Evolutionary conservation across 768 basidiomycete genomes (phyloP).

Genomic region (Chalciporus piperatus): DNA sequence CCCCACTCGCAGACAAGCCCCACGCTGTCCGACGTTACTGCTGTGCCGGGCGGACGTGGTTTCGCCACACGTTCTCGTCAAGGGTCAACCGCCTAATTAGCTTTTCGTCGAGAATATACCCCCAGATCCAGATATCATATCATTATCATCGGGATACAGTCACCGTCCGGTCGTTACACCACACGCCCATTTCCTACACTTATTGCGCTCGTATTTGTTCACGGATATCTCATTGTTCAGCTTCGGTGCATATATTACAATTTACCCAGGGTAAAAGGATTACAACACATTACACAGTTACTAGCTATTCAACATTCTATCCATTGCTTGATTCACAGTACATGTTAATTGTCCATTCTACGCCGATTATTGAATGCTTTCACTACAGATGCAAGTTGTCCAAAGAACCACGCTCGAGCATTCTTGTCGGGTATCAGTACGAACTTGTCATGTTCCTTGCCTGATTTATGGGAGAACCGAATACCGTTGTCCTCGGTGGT

Average conservation of each 20-base stretch:
- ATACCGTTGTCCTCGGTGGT: slow-evolving; percentile 91
- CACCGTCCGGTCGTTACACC: slow-evolving; percentile 14
- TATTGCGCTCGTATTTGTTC: slow-evolving; percentile 27
- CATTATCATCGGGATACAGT: slow-evolving; percentile 18
- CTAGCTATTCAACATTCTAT: slow-evolving; percentile 17
- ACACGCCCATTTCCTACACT: slow-evolving; percentile 17
- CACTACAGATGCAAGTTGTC: slow-evolving; percentile 70
- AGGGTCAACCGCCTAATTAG: slow-evolving; percentile 11
- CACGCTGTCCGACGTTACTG: slow-evolving; percentile 41
- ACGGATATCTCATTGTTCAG: slow-evolving; percentile 17
- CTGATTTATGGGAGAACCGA: slow-evolving; percentile 77
- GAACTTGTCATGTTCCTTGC: slow-evolving; percentile 73
- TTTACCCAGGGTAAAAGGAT: slow-evolving; percentile 12
- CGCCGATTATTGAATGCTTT: slow-evolving; percentile 71
- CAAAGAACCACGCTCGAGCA: slow-evolving; percentile 79
- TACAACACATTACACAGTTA: slow-evolving; percentile 22
- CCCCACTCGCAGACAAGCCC: slow-evolving; percentile 34
- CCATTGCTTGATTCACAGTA: slow-evolving; percentile 1
- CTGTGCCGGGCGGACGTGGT: slow-evolving; percentile 24
- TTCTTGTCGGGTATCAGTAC: slow-evolving; percentile 72
- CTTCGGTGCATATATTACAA: slow-evolving; percentile 28
- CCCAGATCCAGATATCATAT: slow-evolving; percentile 12
- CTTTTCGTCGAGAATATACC: slow-evolving; percentile 31
- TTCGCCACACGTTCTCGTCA: slow-evolving; percentile 20
- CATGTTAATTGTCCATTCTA: slow-evolving; percentile 55